Conservation (phyloP, 2,329 filamentous ascomycete species). For the Stylonectria norvegica region DNA sequence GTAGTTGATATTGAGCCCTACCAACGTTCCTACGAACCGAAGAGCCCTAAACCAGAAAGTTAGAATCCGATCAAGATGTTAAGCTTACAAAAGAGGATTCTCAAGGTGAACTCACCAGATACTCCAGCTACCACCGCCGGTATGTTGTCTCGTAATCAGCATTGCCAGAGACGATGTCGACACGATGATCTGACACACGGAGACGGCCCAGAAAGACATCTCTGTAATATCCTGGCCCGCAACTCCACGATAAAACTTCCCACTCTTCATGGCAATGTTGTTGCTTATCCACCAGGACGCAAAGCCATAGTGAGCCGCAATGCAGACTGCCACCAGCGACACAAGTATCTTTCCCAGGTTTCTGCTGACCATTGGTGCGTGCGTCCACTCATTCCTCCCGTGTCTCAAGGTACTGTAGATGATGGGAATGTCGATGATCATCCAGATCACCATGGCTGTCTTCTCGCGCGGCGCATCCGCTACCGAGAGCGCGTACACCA, state of each 20-base stretch:
- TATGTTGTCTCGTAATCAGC: slow-evolving; percentile 6
- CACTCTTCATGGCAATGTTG: slow-evolving; percentile 7
- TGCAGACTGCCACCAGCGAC: slow-evolving; percentile 1
- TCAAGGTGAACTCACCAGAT: slow-evolving; percentile 4
- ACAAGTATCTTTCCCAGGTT: slow-evolving; percentile 8
- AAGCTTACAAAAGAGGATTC: background rate
- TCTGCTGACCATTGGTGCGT: slow-evolving; percentile 5
- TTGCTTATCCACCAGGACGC: slow-evolving; percentile 10
- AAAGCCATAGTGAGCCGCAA: slow-evolving; percentile 3
- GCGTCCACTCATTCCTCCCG: slow-evolving; percentile 6
- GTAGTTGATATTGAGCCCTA: slow-evolving; percentile 9
- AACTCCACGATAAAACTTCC: slow-evolving; percentile 8
- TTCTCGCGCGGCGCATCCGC: slow-evolving; percentile 3
- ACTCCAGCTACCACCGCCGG: slow-evolving; percentile 7
- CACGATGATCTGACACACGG: background rate
- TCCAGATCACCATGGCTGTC: slow-evolving; percentile 9
- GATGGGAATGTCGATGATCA: slow-evolving; percentile 8
- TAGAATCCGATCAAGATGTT: background rate
- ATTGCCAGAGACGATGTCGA: slow-evolving; percentile 7
- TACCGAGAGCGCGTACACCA: slow-evolving; percentile 4
- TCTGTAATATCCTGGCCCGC: slow-evolving; percentile 3
- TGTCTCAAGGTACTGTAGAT: slow-evolving; percentile 4
- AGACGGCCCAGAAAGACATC: background rate
- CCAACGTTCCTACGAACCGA: slow-evolving; percentile 5
- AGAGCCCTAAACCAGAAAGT: slow-evolving; percentile 2